Base-by-base conservation (phyloP, 2,329 filamentous ascomycete species). In the Aspergillus eucalypticola region DNA sequence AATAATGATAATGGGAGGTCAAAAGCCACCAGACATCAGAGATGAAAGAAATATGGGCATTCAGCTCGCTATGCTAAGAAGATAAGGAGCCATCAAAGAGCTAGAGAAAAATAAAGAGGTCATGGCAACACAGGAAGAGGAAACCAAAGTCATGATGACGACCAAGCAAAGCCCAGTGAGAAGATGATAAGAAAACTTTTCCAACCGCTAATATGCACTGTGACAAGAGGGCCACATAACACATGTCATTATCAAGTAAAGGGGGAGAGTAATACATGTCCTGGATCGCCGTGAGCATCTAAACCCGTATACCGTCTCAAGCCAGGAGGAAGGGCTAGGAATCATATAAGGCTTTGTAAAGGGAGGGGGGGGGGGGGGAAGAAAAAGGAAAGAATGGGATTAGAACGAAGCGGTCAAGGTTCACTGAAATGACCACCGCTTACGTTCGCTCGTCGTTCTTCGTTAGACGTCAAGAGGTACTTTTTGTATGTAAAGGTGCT, bases 181-280 rank as follows among this genome's bases (percentile, higher is more conserved):
- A 64, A 69, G 67, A 69, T 64, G 63, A 69, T 66, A 69, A 71
- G 61, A 69, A 61, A 64, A 75, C 71, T 77, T 77, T 77, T 76
- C 73, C 71, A 76, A 76, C 73, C 73, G 74, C 75, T 76, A 75
- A 74, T 70, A 77, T 76, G 74, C 73, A 73, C 64, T 70, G 71
- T 74, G 71, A 72, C 71, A 66, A 59, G 64, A 68, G 69, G 69
- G 67, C 70, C 73, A 75, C 73, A 67, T 76, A 75, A 74, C 74
- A 75, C 71, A 74, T 75, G 72, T 75, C 72, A 75, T 75, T 69
- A 76, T 69, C 67, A 71, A 29, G 67, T 66, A 68, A 73, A 69
- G 50, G 66, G 39, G 53, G 64, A 60, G 63, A 74, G 72, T 75
- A 74, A 75, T 75, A 76, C 73, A 75, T 71, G 70, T 67, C 69